These are phyloP conservation scores for Metschnikowia colocasiae DNA, from an alignment of 805 yeast species.

Conservation along the genomic window DNA sequence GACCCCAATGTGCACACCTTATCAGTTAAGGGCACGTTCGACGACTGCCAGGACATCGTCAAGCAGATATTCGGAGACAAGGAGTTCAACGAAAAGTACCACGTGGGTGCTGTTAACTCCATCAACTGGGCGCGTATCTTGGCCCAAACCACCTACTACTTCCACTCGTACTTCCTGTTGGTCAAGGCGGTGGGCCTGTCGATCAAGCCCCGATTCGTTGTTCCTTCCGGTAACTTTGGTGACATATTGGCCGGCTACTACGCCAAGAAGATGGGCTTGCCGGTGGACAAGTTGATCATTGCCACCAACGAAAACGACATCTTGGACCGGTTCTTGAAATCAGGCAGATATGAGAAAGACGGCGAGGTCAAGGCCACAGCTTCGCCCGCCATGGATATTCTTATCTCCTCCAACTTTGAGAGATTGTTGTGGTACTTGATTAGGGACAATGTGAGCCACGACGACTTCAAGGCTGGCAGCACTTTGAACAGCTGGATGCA, in stretches of 20 bases:
- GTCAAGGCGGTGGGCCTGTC: conserved; percentile 29
- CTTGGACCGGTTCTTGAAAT: conserved; percentile 82
- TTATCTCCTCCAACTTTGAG: conserved; percentile 93
- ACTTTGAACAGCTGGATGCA: conserved; percentile 73
- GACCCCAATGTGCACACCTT: conserved; percentile 92
- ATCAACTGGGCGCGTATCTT: conserved; percentile 99
- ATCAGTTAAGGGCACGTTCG: conserved; percentile 94
- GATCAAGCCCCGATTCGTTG: conserved; percentile 71
- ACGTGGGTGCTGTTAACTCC: conserved; percentile 96
- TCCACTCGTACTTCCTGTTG: conserved; percentile 82
- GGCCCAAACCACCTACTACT: conserved; percentile 96
- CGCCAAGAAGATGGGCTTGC: conserved; percentile 94
- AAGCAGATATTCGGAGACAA: conserved; percentile 88
- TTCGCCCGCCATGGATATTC: conserved; percentile 98
- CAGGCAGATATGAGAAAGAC: conserved; percentile 80
- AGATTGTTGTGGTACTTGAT: conserved; percentile 93
- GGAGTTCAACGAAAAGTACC: conserved; percentile 84
- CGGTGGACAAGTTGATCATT: conserved; percentile 78
- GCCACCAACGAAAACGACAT: conserved; percentile 97
- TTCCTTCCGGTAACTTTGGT: conserved; percentile 98
- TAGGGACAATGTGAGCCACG: conserved; percentile 58
- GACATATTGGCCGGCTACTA: conserved; percentile 95
- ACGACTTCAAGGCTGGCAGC: conserved; percentile 67
- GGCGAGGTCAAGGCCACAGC: conserved; percentile 78
- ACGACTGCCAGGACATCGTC: conserved; percentile 96